Conservation (phyloP, 257 asterid species). For the Rubia yunnanensis region DNA sequence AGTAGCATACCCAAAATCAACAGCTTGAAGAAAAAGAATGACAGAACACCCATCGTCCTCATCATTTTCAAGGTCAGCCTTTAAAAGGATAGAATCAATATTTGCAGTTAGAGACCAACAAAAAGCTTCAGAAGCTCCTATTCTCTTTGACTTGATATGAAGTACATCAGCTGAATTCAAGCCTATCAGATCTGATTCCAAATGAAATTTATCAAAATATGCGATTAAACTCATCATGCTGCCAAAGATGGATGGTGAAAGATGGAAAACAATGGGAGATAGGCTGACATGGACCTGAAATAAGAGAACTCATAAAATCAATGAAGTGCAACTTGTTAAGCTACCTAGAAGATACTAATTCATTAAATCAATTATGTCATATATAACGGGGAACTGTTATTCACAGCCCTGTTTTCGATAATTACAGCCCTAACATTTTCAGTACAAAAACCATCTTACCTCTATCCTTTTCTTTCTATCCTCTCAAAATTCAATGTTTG, state of each 20-base stretch:
- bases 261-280: slow-evolving; percentile 52
- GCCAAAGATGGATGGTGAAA: slow-evolving; percentile 50
- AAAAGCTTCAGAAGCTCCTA: slow-evolving; percentile 19
- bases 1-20: slow-evolving; percentile 50
- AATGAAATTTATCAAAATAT: slow-evolving; percentile 33
- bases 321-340: neutral
- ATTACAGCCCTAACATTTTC: no score
- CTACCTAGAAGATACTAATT: no score
- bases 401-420: no score
- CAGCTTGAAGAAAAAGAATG: slow-evolving; percentile 34
- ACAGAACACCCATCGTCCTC: slow-evolving; percentile 44
- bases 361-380: neutral
- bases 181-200: slow-evolving; percentile 29
- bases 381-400: no score
- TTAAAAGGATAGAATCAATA: slow-evolving; percentile 38
- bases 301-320: slow-evolving; percentile 9
- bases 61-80: slow-evolving; percentile 64
- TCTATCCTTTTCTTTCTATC: no score
- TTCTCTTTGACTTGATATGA: slow-evolving; percentile 27
- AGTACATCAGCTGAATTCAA: slow-evolving; percentile 15
- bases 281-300: slow-evolving; percentile 56
- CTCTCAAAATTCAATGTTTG: no score
- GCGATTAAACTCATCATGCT: slow-evolving; percentile 42
- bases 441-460: no score
- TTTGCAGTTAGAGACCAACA: slow-evolving; percentile 53